phyloP scores from a whole-genome alignment of 1,284 basidiomycete species.

The Xerocomus minutiporus region DNA sequence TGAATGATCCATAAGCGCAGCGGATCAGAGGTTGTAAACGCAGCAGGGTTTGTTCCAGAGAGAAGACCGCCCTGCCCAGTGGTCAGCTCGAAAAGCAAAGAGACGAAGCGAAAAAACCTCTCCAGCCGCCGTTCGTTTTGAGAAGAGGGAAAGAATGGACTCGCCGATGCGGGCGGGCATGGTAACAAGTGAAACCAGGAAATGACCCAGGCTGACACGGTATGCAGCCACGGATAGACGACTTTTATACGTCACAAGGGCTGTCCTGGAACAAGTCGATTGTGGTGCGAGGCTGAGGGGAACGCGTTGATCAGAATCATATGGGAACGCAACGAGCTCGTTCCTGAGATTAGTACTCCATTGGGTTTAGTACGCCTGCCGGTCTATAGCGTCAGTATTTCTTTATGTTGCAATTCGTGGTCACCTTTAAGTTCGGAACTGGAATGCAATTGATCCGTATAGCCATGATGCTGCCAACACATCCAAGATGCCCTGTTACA shows the following conservation, averaged over 20 bases:
- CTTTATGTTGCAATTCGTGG: background rate
- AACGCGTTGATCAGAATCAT: background rate
- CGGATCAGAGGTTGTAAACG: slow-evolving; percentile 52
- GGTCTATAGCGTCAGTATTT: too few relatives aligned
- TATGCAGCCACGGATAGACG: background rate
- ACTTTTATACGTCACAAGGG: background rate
- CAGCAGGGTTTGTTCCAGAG: slow-evolving; percentile 50
- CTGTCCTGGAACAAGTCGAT: background rate
- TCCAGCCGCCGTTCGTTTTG: slow-evolving; percentile 21
- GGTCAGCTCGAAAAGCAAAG: slow-evolving; percentile 4
- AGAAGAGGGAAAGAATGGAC: background rate
- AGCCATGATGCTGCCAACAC: background rate
- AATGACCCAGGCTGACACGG: background rate
- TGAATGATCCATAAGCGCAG: slow-evolving; percentile 72
- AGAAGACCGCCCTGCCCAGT: slow-evolving; percentile 46
- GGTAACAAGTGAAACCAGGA: background rate
- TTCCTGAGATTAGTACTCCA: background rate
- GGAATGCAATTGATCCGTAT: background rate
- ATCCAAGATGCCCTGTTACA: background rate
- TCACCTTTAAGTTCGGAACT: background rate
- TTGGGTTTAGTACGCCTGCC: background rate
- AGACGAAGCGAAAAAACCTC: slow-evolving; percentile 5
- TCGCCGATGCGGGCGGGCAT: background rate
- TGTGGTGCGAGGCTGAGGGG: background rate
- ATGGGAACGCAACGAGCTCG: background rate